phyloP scores from a whole-genome alignment of 805 yeast genomes.

The Saccharomycopsis sp. region DNA sequence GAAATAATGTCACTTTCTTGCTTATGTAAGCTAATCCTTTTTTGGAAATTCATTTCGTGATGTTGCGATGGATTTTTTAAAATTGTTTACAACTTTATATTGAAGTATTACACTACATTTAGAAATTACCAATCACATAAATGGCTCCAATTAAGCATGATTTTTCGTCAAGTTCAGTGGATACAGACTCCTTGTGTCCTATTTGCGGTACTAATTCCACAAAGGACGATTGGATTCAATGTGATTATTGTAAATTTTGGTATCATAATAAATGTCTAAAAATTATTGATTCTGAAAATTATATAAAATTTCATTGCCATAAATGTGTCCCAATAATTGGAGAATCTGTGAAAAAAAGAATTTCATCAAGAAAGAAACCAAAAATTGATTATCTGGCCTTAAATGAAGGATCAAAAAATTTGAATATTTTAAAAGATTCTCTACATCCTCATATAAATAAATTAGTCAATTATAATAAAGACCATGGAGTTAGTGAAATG shows the following conservation, averaged over 20 bases:
- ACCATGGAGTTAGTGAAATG: background rate
- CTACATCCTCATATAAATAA: slow-evolving; percentile 46
- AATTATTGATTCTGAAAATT: slow-evolving; percentile 29
- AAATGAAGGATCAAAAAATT: slow-evolving; percentile 54
- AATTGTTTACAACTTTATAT: no score
- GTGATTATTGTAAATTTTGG: slow-evolving; percentile 47
- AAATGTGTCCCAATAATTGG: slow-evolving; percentile 29
- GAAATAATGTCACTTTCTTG: no score
- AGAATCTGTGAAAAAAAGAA: slow-evolving; percentile 27
- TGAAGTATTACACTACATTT: no score
- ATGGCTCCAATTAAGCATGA: no score
- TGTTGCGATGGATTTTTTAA: no score
- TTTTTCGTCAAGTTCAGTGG: no score
- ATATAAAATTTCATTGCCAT: slow-evolving; percentile 46
- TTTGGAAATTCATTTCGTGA: no score
- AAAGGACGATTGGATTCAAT: slow-evolving; percentile 61
- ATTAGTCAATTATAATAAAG: slow-evolving; percentile 17
- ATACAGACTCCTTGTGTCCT: no score
- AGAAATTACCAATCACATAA: no score
- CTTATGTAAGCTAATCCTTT: no score
- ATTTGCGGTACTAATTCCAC: no score
- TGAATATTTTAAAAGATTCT: slow-evolving; percentile 34
- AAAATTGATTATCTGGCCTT: slow-evolving; percentile 70
- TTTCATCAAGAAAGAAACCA: slow-evolving; percentile 42
- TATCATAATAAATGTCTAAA: slow-evolving; percentile 41